Evolutionary conservation across 305 asterid species (phyloP).

Genomic region (Fraxinus xanthoxyloides): DNA sequence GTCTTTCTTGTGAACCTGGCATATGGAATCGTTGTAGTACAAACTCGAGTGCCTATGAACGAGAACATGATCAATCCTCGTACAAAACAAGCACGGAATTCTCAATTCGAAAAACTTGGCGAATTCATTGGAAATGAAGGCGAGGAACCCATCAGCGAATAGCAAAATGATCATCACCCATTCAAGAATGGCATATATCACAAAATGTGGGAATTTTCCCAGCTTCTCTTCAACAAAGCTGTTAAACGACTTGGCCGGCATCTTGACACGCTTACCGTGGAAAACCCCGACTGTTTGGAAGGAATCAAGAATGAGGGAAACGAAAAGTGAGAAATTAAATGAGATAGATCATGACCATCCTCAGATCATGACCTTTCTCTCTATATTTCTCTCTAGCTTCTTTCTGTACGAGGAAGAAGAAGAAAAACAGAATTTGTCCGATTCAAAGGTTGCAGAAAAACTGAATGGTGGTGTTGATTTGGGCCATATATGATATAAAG

Average conservation of each 20-base stretch:
- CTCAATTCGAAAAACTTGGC: constrained; percentile 61
- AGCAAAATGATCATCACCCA: constrained; percentile 73
- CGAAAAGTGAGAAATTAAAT: constrained; percentile 23
- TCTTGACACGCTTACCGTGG: constrained; percentile 2
- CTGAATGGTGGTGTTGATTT: constrained; percentile 28
- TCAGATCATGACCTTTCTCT: constrained; percentile 54
- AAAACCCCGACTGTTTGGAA: neutral
- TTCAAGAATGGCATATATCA: constrained; percentile 65
- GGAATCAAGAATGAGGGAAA: constrained; percentile 25
- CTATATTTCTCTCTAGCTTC: neutral
- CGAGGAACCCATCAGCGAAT: constrained; percentile 68
- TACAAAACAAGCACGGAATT: constrained; percentile 73
- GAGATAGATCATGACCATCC: constrained; percentile 67
- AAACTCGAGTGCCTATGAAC: constrained; percentile 41
- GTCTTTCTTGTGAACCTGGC: constrained; percentile 77
- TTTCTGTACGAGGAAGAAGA: constrained; percentile 20
- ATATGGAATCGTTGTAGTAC: constrained; percentile 73
- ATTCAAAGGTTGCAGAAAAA: constrained; percentile 34
- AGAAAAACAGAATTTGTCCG: constrained; percentile 13
- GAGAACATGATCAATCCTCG: constrained; percentile 72
- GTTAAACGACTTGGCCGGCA: constrained; percentile 41
- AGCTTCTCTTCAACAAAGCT: constrained; percentile 41
- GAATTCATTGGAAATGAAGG: constrained; percentile 56
- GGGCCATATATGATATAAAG: constrained; percentile 24
- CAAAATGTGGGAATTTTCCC: constrained; percentile 47